Percentiles rank a stretch among this genome's conserved stretches.
These are phyloP conservation scores for Aspergillus sp. DNA, from an alignment of 2,329 filamentous ascomycete species.

Conservation along the genomic window DNA sequence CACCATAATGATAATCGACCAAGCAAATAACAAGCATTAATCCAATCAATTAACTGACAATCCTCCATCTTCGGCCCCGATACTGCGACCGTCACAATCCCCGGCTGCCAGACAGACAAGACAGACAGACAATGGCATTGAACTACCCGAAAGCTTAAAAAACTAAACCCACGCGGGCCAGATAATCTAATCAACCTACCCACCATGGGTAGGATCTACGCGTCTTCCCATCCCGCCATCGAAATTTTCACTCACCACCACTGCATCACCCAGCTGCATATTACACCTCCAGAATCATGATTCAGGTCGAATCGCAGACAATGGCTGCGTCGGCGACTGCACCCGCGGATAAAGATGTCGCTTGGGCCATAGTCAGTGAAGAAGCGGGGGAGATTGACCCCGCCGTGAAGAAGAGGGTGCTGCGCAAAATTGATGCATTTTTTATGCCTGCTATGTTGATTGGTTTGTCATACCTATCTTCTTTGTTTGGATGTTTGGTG, in stretches of 20 bases:
- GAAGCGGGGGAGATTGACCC: conserved; percentile 15
- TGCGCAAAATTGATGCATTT: conserved; percentile 17
- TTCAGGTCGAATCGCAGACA: not conserved
- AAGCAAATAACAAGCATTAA: no score
- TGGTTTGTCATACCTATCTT: conserved; percentile 35
- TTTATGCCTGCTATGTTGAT: conserved; percentile 56
- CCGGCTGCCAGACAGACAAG: no score
- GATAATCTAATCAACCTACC: no score
- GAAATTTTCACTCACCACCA: not conserved
- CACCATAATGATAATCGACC: no score
- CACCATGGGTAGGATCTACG: not conserved
- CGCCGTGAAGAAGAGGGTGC: conserved; percentile 10
- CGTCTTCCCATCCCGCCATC: not conserved
- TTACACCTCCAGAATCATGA: not conserved
- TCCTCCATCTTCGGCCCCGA: no score
- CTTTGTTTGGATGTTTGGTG: not conserved
- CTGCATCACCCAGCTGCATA: not conserved
- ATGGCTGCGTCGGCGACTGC: not conserved
- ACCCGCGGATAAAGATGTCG: not conserved
- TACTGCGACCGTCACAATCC: no score
- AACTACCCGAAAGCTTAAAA: no score
- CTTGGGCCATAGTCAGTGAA: conserved; percentile 10
- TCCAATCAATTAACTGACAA: no score
- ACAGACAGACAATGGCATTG: no score
- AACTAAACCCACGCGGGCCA: no score